Evolutionary conservation across 2,329 filamentous ascomycete genomes (phyloP).

Genomic region (Chrysoporthe deuterocubensis): DNA sequence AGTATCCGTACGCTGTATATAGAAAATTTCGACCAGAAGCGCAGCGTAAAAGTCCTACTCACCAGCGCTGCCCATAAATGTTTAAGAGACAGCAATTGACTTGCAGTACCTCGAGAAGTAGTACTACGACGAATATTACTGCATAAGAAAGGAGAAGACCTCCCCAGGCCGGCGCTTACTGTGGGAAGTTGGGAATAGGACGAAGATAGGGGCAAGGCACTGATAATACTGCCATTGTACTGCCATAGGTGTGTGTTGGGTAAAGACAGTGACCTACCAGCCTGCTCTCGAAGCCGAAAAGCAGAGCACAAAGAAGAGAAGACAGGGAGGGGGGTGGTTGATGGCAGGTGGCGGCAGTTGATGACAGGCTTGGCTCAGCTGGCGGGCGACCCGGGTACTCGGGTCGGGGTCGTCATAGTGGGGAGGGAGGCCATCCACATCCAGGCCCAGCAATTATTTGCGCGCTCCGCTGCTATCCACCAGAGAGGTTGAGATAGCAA

Average conservation of each 20-base stretch:
- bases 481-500: background rate
- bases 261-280: too few species aligned
- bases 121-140: too few species aligned
- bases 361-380: background rate
- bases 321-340: too few species aligned
- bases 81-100: too few species aligned
- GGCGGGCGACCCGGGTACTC: background rate
- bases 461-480: background rate
- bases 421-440: background rate
- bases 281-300: too few species aligned
- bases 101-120: too few species aligned
- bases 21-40: too few species aligned
- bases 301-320: background rate
- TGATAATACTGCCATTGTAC: background rate
- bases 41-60: too few species aligned
- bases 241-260: too few species aligned
- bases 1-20: too few species aligned
- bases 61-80: too few species aligned
- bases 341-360: background rate
- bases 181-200: background rate
- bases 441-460: background rate
- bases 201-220: background rate
- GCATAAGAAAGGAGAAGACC: too few species aligned
- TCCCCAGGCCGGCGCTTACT: background rate
- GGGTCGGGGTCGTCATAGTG: constrained; percentile 1